phyloP scores from a whole-genome alignment of 176 grass and related monocot species.

The Puccinellia tenuiflora region DNA sequence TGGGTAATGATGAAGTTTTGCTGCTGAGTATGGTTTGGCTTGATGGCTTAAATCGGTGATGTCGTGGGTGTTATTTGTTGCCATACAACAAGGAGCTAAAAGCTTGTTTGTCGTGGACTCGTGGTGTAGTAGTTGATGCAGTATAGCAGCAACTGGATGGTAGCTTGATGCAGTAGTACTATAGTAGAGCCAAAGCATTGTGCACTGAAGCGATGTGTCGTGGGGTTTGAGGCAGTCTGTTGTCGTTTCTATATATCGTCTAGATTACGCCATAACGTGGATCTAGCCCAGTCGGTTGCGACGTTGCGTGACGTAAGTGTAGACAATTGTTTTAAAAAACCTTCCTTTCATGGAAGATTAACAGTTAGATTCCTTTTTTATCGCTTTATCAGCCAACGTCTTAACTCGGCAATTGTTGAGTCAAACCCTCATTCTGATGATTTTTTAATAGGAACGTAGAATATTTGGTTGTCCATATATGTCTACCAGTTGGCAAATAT shows the following conservation, averaged over 20 bases:
- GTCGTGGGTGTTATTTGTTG: background rate
- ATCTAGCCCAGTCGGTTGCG: background rate
- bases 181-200: background rate
- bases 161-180: background rate
- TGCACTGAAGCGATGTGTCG: background rate
- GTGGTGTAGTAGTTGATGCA: background rate
- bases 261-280: background rate
- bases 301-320: background rate
- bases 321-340: background rate
- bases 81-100: background rate
- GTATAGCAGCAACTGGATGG: background rate
- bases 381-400: background rate
- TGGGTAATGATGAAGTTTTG: background rate
- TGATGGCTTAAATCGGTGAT: background rate
- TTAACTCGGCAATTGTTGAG: background rate
- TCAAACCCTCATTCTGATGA: background rate
- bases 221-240: background rate
- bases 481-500: background rate
- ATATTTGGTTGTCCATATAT: background rate
- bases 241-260: background rate
- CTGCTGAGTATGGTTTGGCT: background rate
- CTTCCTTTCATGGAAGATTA: background rate
- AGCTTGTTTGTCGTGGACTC: background rate
- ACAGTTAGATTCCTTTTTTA: conserved; percentile 8
- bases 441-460: background rate